phyloP scores from a whole-genome alignment of 768 basidiomycete species.

The Lactarius vividus region DNA sequence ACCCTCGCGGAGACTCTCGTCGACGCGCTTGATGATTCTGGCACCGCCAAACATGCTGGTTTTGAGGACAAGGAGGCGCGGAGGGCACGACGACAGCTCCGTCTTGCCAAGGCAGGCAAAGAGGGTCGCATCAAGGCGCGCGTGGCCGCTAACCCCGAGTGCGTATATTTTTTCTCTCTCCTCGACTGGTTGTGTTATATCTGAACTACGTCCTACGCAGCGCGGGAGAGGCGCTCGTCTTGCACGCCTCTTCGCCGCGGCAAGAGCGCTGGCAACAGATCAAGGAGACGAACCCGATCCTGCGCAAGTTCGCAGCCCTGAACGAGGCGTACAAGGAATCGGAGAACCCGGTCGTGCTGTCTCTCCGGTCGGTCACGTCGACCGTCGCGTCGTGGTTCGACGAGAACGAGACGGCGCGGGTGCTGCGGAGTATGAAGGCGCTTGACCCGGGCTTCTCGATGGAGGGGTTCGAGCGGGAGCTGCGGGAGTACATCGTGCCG shows the following conservation, averaged over 20 bases:
- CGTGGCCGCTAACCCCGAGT: conserved; percentile 79
- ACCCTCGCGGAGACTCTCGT: conserved; percentile 81
- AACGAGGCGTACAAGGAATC: conserved; percentile 84
- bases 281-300: conserved; percentile 76
- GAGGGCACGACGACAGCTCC: conserved; percentile 70
- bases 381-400: conserved; percentile 91
- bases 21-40: conserved; percentile 92
- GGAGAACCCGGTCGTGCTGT: conserved; percentile 83
- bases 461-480: conserved; percentile 84
- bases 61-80: conserved; percentile 95
- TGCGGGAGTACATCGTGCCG: conserved; percentile 95
- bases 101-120: conserved; percentile 84
- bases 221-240: conserved; percentile 81
- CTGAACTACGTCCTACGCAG: conserved; percentile 39
- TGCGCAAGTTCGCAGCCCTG: conserved; percentile 56
- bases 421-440: conserved; percentile 79
- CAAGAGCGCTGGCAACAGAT: conserved; percentile 79
- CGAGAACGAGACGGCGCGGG: conserved; percentile 98
- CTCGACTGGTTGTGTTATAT: neutral
- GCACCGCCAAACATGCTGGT: conserved; percentile 90
- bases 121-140: conserved; percentile 55
- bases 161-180: conserved; percentile 32
- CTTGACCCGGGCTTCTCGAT: conserved; percentile 86
- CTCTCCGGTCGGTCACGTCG: conserved; percentile 77
- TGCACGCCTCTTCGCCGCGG: conserved; percentile 77